Conservation (phyloP, 208 protist genomes). For the Leishmania mexicana region DNA sequence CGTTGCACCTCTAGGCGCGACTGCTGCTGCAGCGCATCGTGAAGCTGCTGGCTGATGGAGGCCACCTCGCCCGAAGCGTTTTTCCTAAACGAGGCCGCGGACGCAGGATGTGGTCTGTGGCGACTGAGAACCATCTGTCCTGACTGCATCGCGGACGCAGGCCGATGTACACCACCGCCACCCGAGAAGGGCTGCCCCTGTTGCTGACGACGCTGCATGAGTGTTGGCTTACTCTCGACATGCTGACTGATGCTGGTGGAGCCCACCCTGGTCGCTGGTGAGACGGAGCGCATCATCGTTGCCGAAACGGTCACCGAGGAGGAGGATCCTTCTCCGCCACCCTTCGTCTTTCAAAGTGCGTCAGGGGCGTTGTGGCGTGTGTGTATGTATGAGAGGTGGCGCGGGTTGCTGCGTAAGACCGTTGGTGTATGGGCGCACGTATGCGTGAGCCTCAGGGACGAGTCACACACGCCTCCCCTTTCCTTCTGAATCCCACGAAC, state of each 20-base stretch:
- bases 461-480: too few species aligned
- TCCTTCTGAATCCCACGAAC: too few species aligned
- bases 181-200: neutral
- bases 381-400: neutral
- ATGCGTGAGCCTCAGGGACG: too few species aligned
- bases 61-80: slow-evolving; percentile 27
- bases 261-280: neutral
- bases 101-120: neutral
- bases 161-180: neutral
- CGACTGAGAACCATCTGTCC: neutral
- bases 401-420: too few species aligned
- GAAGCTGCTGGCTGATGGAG: slow-evolving; percentile 53
- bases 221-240: neutral
- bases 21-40: slow-evolving; percentile 38
- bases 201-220: neutral
- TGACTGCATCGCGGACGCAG: neutral
- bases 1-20: slow-evolving; percentile 40
- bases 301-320: neutral
- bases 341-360: neutral
- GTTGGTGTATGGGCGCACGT: too few species aligned
- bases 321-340: neutral
- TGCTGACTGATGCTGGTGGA: slow-evolving; percentile 19
- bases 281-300: neutral
- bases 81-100: neutral
- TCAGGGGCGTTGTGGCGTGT: neutral